Base-by-base conservation (phyloP, 2,329 filamentous ascomycete species). In the Calonectria hongkongensis region DNA sequence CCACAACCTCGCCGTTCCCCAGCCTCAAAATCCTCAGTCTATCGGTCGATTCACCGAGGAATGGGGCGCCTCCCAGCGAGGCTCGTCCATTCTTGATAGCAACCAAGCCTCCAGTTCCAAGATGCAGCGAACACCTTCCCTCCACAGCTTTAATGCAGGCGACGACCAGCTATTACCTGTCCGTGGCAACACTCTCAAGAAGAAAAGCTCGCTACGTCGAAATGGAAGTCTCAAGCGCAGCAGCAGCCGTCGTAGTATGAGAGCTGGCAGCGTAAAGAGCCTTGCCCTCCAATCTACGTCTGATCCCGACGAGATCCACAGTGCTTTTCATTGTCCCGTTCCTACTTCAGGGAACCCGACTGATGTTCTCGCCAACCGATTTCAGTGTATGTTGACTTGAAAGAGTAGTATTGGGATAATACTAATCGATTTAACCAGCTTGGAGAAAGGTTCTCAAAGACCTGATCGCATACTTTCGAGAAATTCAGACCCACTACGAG, bases 401-500 rank as follows among this genome's bases (percentile, higher is more conserved):
- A 43, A 12, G 4, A 18, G 0, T 47, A 21, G 25, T 27, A 3
- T n/a, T 18, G 13, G 39, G 2, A 8, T 45, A 18, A 66, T 47
- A 16, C 71, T 74, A 60, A 68, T 41, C 2, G 8, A 9, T 13
- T 5, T 21, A n/a, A 47, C 33, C 78, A 97, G 95, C 94, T 65
- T 99, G 97, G 97, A 92, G 97, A 79, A 98, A 98, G 86, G 90
- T 98, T 16, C 90, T 99, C 66, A 98, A 98, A 83, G 96, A 98
- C 77, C 89, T 98, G 54, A 98, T 98, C 76, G 87, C 94, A 70
- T 98, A 98, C 83, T 98, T 98, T 83, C 93, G 95, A 79, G 97
- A 98, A 83, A 92, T 98, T 58, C 95, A 98, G 82, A 90, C 90
- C 64, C 94, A 96, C 60, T 98, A 98, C 84, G 96, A 99, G 81